Evolutionary conservation across 768 basidiomycete species (phyloP), one percentile per base, ranked within the genome.

Genomic region (Dioszegia aurantiaca): DNA sequence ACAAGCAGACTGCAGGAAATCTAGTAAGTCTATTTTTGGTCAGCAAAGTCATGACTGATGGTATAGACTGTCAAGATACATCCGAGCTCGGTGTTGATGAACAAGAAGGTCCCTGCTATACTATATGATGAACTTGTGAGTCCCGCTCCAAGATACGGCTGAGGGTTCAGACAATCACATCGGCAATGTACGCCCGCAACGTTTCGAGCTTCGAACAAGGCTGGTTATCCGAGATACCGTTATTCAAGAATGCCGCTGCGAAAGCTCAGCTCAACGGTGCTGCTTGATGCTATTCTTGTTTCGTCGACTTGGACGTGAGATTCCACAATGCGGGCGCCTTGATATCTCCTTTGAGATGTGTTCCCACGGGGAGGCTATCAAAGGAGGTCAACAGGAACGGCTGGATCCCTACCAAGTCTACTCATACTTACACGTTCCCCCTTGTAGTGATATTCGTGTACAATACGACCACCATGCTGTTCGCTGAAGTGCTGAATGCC

Each of bases 41-140:
- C n/a, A n/a, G n/a, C n/a, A n/a, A n/a, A n/a, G n/a, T n/a, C n/a
- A n/a, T n/a, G n/a, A n/a, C 31, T n/a, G 21, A 27, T 27, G 23
- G n/a, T 17, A 26, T 44, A 48, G 43, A 59, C 74, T 23, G 81
- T 98, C 57, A 94, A 93, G 74, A 88, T 99, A 21, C 91, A 98
- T 70, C 95, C 94, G 0, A 83, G 87, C 28, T 97, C 93, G 28
- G 82, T 84, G 2, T 71, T 98, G 67, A 83, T 82, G 65, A 86
- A 87, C 64, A 90, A 88, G 70, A 89, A 88, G 72, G 83, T 86
- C 0, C 85, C 86, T 0, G 90, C 87, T 4, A 90, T 99, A 61
- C 82, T 99, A 36, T 99, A 89, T 72, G 87, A 94, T 73, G 95
- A 99, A 71, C 78, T 99, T 71, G 94, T 95, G 61, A 69, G 87